Conservation (phyloP, 2,329 filamentous ascomycete genomes). For the Aspergillus awamori region DNA sequence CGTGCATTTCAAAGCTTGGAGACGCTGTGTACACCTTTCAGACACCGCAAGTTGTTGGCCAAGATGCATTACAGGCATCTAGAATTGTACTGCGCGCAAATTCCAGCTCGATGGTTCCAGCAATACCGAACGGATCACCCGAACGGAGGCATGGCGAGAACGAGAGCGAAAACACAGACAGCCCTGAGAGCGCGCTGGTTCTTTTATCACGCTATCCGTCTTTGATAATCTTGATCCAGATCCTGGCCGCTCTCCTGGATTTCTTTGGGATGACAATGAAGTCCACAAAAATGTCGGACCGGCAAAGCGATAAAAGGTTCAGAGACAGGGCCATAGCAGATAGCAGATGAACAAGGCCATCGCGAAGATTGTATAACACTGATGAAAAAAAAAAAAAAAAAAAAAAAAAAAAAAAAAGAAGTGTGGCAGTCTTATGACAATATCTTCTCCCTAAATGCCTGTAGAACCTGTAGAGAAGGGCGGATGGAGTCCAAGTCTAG, state of each 20-base stretch:
- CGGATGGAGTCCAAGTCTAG: not conserved
- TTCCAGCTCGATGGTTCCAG: not conserved
- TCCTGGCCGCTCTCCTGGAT: not conserved
- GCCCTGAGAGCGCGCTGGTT: not conserved
- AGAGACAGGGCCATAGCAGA: not conserved
- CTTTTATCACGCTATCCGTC: not conserved
- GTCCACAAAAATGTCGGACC: too few relatives aligned
- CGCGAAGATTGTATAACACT: not conserved
- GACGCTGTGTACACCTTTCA: not conserved
- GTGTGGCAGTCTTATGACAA: not conserved
- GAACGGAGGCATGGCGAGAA: not conserved
- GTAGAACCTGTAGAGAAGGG: not conserved
- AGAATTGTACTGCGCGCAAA: not conserved
- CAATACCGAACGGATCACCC: fast-evolving
- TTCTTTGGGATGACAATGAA: not conserved
- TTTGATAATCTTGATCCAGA: not conserved
- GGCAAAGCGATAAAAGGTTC: not conserved
- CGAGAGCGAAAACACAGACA: fast-evolving
- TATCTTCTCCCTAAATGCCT: not conserved
- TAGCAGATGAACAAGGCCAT: not conserved
- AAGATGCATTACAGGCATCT: not conserved
- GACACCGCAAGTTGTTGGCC: not conserved
- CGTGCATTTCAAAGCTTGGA: not conserved
- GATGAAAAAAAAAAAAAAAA: not conserved
- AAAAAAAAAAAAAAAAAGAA: too few relatives aligned